These are phyloP conservation scores for Globisporangium viniferum DNA, from an alignment of 352 stramenopile genomes.

Conservation along the genomic window DNA sequence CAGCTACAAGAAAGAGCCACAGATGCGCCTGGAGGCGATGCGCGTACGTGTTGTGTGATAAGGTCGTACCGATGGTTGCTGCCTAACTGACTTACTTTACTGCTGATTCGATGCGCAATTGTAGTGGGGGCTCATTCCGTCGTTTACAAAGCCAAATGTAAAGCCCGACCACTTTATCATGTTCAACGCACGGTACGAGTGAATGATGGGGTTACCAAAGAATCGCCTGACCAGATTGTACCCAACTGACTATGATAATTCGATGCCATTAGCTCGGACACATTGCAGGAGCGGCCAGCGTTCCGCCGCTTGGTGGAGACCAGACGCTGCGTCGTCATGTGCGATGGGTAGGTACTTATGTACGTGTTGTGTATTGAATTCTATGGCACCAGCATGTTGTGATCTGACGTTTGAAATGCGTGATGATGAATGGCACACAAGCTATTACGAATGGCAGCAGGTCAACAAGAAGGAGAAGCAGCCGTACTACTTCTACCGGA, in stretches of 20 bases:
- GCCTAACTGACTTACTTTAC: neutral
- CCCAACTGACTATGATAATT: too few species aligned
- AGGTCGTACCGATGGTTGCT: neutral
- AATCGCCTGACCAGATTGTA: neutral
- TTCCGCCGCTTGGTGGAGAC: constrained; percentile 71
- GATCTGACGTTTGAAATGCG: neutral
- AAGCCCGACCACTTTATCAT: constrained; percentile 85
- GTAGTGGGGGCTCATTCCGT: constrained; percentile 80
- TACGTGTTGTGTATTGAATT: neutral
- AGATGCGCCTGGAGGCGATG: constrained; percentile 59
- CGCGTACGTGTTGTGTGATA: constrained; percentile 26
- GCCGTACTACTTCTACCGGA: constrained; percentile 84
- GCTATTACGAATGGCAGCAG: constrained; percentile 91
- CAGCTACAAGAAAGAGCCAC: constrained; percentile 10
- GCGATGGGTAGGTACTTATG: constrained; percentile 50
- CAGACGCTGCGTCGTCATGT: constrained; percentile 78
- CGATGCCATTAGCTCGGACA: constrained; percentile 51
- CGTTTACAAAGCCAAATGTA: constrained; percentile 69
- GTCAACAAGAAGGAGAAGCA: constrained; percentile 86
- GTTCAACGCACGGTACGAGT: constrained; percentile 76
- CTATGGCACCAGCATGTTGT: neutral
- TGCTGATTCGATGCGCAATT: too few species aligned
- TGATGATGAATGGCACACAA: constrained; percentile 10
- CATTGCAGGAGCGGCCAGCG: constrained; percentile 61
- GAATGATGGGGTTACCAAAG: neutral